Evolutionary conservation across 2,329 filamentous ascomycete genomes (phyloP), one percentile per base, ranked within the genome.

Genomic region (Exophiala lecanii-corni): DNA sequence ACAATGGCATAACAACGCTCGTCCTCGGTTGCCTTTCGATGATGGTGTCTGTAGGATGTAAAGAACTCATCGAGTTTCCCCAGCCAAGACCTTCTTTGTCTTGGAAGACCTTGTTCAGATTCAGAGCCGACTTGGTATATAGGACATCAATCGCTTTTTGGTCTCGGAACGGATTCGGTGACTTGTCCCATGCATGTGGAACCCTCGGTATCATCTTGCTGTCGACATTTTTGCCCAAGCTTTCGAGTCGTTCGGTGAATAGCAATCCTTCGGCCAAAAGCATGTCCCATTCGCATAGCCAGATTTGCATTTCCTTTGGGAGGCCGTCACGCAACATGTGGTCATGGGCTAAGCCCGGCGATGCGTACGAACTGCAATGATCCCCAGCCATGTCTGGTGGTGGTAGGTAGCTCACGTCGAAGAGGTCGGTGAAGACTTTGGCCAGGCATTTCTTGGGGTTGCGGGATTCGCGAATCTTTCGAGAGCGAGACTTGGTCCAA

Each of bases 201-300:
- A 60, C 67, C 40, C 62, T 64, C 38, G 68, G 64, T 32, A 73
- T 68, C 57, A 70, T 64, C 60, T 68, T 70, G 36, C 61, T 60
- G 15, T 66, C 62, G 3, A 71, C 65, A 4, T 60, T 62, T 49
- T 73, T 73, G 16, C 68, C 65, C 36, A 71, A 55, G 1, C 47
- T 45, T 25, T 70, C 57, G 23, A 73, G 51, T 9, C 65, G 60
- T 9, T 65, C 59, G 33, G 68, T 63, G 40, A 73, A 72, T 1
- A 52, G 47, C 49, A 70, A 63, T 4, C 76, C 79, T 57, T 82
- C 79, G 10, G 72, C 71, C n/a, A 81, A 66, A 10, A 82, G 64
- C 78, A 82, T 82, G 56, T 82, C 79, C 74, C 75, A 82, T 57
- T 82, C 79, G 58, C 79, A 82, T 32, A 77, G 74, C 56, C 76